A percentile compares a stretch with the other conserved stretches of the same genome.
Evolutionary conservation across 345 rosid species (phyloP).

Genomic region (Odontarrhena argentea): DNA sequence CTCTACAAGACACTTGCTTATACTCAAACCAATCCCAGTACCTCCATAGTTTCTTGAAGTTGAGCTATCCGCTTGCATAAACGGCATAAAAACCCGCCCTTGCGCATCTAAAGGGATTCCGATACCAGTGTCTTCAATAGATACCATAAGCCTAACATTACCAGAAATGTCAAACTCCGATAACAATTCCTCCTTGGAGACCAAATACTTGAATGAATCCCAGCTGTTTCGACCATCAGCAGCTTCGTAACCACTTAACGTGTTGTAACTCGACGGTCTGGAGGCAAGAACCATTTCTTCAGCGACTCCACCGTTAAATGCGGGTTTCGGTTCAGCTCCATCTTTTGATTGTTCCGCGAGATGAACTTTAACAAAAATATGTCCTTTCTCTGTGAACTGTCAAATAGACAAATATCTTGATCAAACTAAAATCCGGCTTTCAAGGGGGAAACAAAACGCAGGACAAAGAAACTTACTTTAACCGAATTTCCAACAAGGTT

Average conservation of each 20-base stretch:
- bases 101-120: slow-evolving; percentile 90
- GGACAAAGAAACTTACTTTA: slow-evolving; percentile 59
- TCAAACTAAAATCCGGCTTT: slow-evolving; percentile 6
- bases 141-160: slow-evolving; percentile 64
- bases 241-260: slow-evolving; percentile 88
- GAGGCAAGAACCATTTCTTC: slow-evolving; percentile 46
- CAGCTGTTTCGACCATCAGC: slow-evolving; percentile 86
- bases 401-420: slow-evolving; percentile 25
- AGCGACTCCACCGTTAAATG: slow-evolving; percentile 55
- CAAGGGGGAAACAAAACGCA: no score
- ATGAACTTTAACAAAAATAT: slow-evolving; percentile 88
- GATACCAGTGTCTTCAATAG: slow-evolving; percentile 94
- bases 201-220: slow-evolving; percentile 77
- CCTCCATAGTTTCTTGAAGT: slow-evolving; percentile 92
- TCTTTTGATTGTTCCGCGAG: slow-evolving; percentile 61
- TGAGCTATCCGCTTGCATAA: slow-evolving; percentile 98
- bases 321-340: slow-evolving; percentile 41
- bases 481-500: slow-evolving; percentile 98
- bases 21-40: slow-evolving; percentile 97
- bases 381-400: slow-evolving; percentile 96
- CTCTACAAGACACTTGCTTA: slow-evolving; percentile 90
- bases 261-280: slow-evolving; percentile 51
- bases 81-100: slow-evolving; percentile 88
- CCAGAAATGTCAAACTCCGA: slow-evolving; percentile 44
- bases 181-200: slow-evolving; percentile 52